phyloP scores from a whole-genome alignment of 164 flowering plant genomes.

The Euptelea pleiosperma region DNA sequence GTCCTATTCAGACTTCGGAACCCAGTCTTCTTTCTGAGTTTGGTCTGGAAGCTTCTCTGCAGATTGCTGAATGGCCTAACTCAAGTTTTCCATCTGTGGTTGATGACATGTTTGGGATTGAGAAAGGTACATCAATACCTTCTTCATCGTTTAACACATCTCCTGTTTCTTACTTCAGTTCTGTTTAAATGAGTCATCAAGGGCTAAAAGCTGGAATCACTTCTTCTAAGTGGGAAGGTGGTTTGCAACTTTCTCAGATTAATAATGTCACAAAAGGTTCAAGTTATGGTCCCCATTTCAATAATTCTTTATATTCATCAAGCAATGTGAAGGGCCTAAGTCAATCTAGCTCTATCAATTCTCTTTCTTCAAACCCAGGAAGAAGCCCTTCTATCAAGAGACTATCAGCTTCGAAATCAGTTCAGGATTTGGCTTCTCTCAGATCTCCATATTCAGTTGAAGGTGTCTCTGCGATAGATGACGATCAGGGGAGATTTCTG shows the following conservation, averaged over 20 bases:
- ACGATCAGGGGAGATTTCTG: slow-evolving; percentile 50
- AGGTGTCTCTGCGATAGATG: slow-evolving; percentile 48
- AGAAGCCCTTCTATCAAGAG: slow-evolving; percentile 47
- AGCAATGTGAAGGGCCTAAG: slow-evolving; percentile 48
- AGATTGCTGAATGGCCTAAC: slow-evolving; percentile 28
- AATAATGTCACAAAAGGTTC: slow-evolving; percentile 38
- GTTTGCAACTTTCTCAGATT: slow-evolving; percentile 37
- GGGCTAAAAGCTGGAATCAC: slow-evolving; percentile 43
- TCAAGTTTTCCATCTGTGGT: slow-evolving; percentile 75
- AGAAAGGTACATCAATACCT: slow-evolving; percentile 52
- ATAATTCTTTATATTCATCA: slow-evolving; percentile 40
- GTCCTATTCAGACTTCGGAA: slow-evolving; percentile 42
- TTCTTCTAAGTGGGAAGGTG: slow-evolving; percentile 67
- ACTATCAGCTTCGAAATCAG: slow-evolving; percentile 75
- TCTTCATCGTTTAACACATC: slow-evolving; percentile 41
- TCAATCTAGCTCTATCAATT: slow-evolving; percentile 49
- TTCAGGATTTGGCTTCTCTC: slow-evolving; percentile 77
- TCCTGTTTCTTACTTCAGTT: slow-evolving; percentile 45
- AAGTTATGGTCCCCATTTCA: slow-evolving; percentile 25
- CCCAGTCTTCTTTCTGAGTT: slow-evolving; percentile 47
- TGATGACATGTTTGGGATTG: slow-evolving; percentile 88
- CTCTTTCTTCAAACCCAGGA: slow-evolving; percentile 46
- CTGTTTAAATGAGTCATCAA: slow-evolving; percentile 37
- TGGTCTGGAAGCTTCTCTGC: slow-evolving; percentile 40
- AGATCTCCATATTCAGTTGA: slow-evolving; percentile 69